phyloP scores from a whole-genome alignment of 495 filamentous ascomycete genomes.

The Bathelium albidoporum region DNA sequence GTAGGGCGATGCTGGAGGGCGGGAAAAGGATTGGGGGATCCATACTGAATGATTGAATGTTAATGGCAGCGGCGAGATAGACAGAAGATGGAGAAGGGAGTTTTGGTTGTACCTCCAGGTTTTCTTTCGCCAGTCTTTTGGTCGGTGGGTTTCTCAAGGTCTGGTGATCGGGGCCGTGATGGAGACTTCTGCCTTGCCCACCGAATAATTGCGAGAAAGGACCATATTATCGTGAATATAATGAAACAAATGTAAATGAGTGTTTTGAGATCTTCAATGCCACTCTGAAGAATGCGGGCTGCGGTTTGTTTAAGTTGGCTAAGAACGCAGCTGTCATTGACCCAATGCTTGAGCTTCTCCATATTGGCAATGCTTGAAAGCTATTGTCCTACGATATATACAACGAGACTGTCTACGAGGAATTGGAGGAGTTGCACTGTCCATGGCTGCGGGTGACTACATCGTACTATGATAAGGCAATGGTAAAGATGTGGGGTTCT shows the following conservation, averaged over 20 bases:
- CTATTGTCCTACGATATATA: background rate
- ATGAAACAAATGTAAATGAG: conserved; percentile 15
- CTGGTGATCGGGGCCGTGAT: conserved; percentile 18
- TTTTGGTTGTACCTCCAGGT: conserved; percentile 25
- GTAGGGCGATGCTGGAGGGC: conserved; percentile 57
- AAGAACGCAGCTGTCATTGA: conserved; percentile 13
- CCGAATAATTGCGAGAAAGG: background rate
- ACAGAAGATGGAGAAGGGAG: background rate
- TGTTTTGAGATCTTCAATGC: conserved; percentile 8
- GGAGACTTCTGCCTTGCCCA: conserved; percentile 4
- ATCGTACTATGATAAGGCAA: background rate
- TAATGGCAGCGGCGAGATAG: background rate
- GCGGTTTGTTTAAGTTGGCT: background rate
- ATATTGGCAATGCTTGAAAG: conserved; percentile 5
- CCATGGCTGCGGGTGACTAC: background rate
- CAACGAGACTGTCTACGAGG: background rate
- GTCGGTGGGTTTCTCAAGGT: conserved; percentile 27
- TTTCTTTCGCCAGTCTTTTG: conserved; percentile 17
- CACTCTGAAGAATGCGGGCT: background rate
- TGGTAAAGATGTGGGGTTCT: conserved; percentile 1
- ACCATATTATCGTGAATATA: conserved; percentile 10
- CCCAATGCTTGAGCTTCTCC: conserved; percentile 18
- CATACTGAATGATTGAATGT: conserved; percentile 43
- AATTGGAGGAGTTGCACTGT: background rate
- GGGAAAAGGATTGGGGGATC: conserved; percentile 56